Percentiles rank a stretch among this genome's conserved stretches.
phyloP scores from a whole-genome alignment of 108 stramenopile genomes.

The Halocafeteria seosinensis region DNA sequence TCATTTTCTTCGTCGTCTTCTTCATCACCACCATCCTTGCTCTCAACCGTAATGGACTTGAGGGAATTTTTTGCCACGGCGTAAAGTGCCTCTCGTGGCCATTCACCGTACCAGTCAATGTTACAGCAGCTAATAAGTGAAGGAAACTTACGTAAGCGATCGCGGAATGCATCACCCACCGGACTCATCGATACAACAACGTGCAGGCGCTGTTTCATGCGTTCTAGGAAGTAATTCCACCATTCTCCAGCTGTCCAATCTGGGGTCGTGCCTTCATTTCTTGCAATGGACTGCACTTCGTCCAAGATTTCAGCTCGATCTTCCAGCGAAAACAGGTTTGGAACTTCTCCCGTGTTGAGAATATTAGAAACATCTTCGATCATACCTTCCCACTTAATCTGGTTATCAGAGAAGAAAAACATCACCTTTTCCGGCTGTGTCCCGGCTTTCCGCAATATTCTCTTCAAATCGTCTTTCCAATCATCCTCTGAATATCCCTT shows the following conservation, averaged over 20 bases:
- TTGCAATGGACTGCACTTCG: conserved; percentile 28
- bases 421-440: conserved; percentile 26
- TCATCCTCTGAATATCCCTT: conserved; percentile 42
- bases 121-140: conserved; percentile 50
- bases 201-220: conserved; percentile 38
- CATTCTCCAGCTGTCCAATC: conserved; percentile 37
- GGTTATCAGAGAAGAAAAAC: conserved; percentile 45
- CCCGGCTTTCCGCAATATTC: conserved; percentile 33
- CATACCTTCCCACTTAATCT: conserved; percentile 44
- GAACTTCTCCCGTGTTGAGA: conserved; percentile 46
- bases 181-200: conserved; percentile 47
- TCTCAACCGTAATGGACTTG: conserved; percentile 20
- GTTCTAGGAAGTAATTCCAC: conserved; percentile 40
- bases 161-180: conserved; percentile 50
- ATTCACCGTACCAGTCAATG: conserved; percentile 50
- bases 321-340: conserved; percentile 44
- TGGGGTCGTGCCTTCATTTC: conserved; percentile 28
- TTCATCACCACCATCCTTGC: too few species aligned
- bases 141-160: conserved; percentile 44
- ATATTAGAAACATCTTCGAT: conserved; percentile 55
- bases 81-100: conserved; percentile 42
- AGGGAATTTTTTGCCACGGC: conserved; percentile 45
- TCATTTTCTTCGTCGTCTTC: too few species aligned
- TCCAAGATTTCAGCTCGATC: conserved; percentile 38
- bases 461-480: conserved; percentile 50